Conservation (phyloP, 2,329 filamentous ascomycete species). For the Corinectria fuckeliana region DNA sequence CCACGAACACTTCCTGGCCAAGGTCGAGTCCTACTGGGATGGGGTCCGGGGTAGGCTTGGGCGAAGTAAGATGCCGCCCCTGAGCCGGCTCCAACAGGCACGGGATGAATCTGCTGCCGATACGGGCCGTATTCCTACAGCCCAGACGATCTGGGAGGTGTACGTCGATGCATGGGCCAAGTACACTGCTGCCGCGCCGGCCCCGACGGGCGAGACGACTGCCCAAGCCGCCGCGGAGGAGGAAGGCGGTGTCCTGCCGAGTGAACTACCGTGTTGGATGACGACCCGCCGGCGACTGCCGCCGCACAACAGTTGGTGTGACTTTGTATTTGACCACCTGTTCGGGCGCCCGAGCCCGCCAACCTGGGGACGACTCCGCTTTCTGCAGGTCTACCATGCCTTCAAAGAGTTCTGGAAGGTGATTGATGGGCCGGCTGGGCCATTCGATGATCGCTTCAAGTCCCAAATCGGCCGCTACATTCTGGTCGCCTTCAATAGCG, state of each 20-base stretch:
- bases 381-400: not conserved
- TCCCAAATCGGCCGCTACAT: slow-evolving; percentile 3
- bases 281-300: not conserved
- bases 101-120: not conserved
- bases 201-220: not conserved
- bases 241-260: not conserved
- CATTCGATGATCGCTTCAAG: slow-evolving; percentile 1
- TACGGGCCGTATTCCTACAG: not conserved
- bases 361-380: not conserved
- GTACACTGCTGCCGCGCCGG: not conserved
- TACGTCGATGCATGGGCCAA: slow-evolving; percentile 11
- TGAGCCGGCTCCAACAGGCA: not conserved
- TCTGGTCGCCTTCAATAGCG: slow-evolving; percentile 11
- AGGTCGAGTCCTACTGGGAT: slow-evolving; percentile 9
- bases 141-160: slow-evolving; percentile 10
- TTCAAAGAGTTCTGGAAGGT: not conserved
- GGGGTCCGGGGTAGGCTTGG: not conserved
- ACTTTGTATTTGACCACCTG: not conserved
- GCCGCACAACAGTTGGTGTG: not conserved
- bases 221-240: not conserved
- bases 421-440: not conserved
- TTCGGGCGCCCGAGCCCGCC: not conserved
- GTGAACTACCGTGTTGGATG: slow-evolving; percentile 6
- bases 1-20: slow-evolving; percentile 11
- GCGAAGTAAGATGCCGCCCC: not conserved